Conservation (phyloP, 441 rosid genomes). For the Gossypium laxum region DNA sequence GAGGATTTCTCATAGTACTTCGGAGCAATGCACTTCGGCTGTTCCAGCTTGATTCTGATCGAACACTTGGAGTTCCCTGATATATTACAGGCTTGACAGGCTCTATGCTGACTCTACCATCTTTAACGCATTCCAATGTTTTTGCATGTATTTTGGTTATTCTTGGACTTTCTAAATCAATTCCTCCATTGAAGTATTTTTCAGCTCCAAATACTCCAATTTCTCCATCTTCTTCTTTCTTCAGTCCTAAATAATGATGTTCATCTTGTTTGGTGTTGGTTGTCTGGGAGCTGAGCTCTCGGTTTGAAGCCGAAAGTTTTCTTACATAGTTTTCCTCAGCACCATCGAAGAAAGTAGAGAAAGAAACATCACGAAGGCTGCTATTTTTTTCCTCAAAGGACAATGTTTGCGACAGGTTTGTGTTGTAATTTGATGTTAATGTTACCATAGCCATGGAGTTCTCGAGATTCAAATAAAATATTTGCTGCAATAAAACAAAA, state of each 20-base stretch:
- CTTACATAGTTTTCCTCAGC: slow-evolving; percentile 27
- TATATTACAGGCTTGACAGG: slow-evolving; percentile 18
- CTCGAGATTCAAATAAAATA: background rate
- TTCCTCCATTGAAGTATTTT: slow-evolving; percentile 62
- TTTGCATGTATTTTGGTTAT: slow-evolving; percentile 20
- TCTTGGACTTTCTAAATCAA: slow-evolving; percentile 42
- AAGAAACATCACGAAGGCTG: slow-evolving; percentile 23
- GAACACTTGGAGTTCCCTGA: slow-evolving; percentile 44
- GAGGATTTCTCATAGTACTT: slow-evolving; percentile 21
- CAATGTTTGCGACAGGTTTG: slow-evolving; percentile 21
- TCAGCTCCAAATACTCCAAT: slow-evolving; percentile 79
- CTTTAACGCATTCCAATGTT: slow-evolving; percentile 19
- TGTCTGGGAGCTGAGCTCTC: slow-evolving; percentile 15
- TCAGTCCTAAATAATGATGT: slow-evolving; percentile 16
- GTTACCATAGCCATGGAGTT: slow-evolving; percentile 30
- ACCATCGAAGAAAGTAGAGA: slow-evolving; percentile 37
- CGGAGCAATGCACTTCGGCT: slow-evolving; percentile 56
- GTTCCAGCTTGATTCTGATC: slow-evolving; percentile 65
- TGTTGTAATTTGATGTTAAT: slow-evolving; percentile 27
- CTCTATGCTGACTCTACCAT: slow-evolving; percentile 16
- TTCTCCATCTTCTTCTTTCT: slow-evolving; percentile 49
- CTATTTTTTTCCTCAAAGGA: slow-evolving; percentile 19
- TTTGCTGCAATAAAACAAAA: slow-evolving; percentile 1
- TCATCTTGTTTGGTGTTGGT: slow-evolving; percentile 15
- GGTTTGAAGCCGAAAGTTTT: slow-evolving; percentile 24